Evolutionary conservation across 139 green algal genomes (phyloP).

Genomic region (Coccomyxa sp.): DNA sequence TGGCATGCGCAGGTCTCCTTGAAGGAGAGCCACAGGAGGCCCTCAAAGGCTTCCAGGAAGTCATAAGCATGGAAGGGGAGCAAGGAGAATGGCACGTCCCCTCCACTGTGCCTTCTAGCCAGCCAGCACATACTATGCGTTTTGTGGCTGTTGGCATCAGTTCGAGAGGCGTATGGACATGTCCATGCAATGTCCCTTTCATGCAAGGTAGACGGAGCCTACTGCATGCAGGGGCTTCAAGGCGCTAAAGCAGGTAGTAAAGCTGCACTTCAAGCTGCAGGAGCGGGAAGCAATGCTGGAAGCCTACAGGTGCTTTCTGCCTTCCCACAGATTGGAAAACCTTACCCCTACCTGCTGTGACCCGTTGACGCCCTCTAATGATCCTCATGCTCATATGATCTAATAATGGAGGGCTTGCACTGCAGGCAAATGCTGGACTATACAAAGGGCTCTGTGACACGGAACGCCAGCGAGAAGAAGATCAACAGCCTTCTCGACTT

Average conservation of each 20-base stretch:
- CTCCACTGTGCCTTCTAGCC: background rate
- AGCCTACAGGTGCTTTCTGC: constrained; percentile 64
- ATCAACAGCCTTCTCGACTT: constrained; percentile 96
- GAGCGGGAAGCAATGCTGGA: constrained; percentile 80
- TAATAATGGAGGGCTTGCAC: too few relatives aligned
- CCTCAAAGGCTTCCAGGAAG: constrained; percentile 83
- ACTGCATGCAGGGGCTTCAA: constrained; percentile 86
- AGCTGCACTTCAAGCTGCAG: constrained; percentile 82
- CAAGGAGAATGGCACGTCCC: constrained; percentile 90
- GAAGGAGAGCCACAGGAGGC: constrained; percentile 73
- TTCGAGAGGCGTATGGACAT: too few relatives aligned
- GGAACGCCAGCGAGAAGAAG: constrained; percentile 97
- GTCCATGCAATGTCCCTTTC: background rate
- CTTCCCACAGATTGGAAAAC: background rate
- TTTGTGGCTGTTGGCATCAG: too few relatives aligned
- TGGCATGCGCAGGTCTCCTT: constrained; percentile 82
- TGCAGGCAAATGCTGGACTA: constrained; percentile 86
- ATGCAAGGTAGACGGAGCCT: background rate
- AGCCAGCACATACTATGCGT: too few relatives aligned
- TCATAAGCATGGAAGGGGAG: constrained; percentile 92
- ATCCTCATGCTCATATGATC: background rate
- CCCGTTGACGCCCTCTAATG: too few relatives aligned
- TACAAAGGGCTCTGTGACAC: constrained; percentile 79
- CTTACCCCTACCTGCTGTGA: background rate
- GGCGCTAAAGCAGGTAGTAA: constrained; percentile 97